A percentile compares a stretch with the other conserved stretches of the same genome.
Evolutionary conservation across 1,139 yeast species (phyloP).

Genomic region (Meyerozyma elateridarum): DNA sequence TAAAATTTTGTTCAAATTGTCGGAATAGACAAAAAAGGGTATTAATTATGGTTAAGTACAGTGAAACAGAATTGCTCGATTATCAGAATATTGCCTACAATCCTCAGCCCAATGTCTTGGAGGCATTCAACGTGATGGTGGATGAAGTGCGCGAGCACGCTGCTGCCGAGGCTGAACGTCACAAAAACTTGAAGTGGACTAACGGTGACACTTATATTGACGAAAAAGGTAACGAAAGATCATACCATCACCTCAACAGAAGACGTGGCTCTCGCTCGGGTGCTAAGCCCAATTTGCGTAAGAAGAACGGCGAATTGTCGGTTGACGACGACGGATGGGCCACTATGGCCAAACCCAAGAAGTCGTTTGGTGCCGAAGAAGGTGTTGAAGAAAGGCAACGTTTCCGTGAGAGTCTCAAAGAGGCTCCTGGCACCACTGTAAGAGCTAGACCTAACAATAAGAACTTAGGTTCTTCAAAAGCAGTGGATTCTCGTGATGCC

Average conservation of each 20-base stretch:
- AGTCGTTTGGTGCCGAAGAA: slow-evolving; percentile 47
- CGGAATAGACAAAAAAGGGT: too few relatives aligned
- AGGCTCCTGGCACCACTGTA: slow-evolving; percentile 28
- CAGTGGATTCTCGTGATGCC: slow-evolving; percentile 68
- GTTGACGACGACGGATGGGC: slow-evolving; percentile 83
- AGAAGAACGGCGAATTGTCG: slow-evolving; percentile 51
- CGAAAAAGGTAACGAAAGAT: slow-evolving; percentile 45
- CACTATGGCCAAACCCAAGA: slow-evolving; percentile 50
- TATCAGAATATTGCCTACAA: slow-evolving; percentile 52
- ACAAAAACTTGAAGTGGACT: slow-evolving; percentile 27
- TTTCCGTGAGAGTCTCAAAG: slow-evolving; percentile 44
- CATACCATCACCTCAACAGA: slow-evolving; percentile 48
- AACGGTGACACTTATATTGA: slow-evolving; percentile 49
- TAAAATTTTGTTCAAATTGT: too few relatives aligned
- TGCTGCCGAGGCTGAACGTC: slow-evolving; percentile 29
- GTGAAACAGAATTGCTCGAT: slow-evolving; percentile 63
- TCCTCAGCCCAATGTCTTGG: slow-evolving; percentile 60
- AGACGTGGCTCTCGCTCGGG: slow-evolving; percentile 58
- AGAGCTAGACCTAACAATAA: slow-evolving; percentile 68
- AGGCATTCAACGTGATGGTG: slow-evolving; percentile 59
- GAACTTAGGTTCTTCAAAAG: slow-evolving; percentile 68
- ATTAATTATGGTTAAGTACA: slow-evolving; percentile 51
- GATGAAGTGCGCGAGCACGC: slow-evolving; percentile 55
- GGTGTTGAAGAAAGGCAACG: slow-evolving; percentile 42
- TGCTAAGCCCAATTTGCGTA: slow-evolving; percentile 47